Conservation (phyloP, 140 eudicot species). For the Stevia rebaudiana region DNA sequence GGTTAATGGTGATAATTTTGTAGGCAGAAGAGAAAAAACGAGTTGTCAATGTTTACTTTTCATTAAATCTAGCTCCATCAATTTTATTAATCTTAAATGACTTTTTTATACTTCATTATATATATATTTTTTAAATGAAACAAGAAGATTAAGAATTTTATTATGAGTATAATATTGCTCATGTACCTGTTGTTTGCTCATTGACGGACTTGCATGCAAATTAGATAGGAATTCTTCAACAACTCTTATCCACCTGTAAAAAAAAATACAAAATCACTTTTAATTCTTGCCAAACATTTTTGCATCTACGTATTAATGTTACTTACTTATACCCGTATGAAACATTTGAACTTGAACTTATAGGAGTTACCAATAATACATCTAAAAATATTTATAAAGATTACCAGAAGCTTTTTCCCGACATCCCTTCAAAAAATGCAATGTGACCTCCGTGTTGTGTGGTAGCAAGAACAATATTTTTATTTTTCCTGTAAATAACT, state of each 20-base stretch:
- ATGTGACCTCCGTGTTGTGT: constrained; percentile 92
- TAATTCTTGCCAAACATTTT: background rate
- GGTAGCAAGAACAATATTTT: constrained; percentile 80
- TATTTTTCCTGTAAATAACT: constrained; percentile 47
- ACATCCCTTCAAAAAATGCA: constrained; percentile 70
- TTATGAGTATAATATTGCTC: background rate
- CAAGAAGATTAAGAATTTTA: background rate
- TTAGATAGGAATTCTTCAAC: constrained; percentile 58
- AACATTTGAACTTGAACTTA: too few relatives aligned
- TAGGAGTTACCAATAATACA: background rate
- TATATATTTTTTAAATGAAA: background rate
- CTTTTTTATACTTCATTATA: background rate
- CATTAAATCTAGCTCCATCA: background rate
- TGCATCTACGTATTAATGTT: background rate
- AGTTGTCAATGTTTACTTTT: background rate
- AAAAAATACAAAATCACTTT: background rate
- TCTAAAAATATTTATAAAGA: background rate
- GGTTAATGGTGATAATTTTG: background rate
- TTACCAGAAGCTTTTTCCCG: constrained; percentile 72
- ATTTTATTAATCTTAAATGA: background rate
- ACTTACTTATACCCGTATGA: background rate
- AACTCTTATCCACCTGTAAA: constrained; percentile 91
- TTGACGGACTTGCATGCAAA: constrained; percentile 47
- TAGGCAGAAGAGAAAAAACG: background rate
- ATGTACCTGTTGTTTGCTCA: constrained; percentile 51